phyloP scores from a whole-genome alignment of 352 stramenopile species.

The Globisporangium takayamanum region DNA sequence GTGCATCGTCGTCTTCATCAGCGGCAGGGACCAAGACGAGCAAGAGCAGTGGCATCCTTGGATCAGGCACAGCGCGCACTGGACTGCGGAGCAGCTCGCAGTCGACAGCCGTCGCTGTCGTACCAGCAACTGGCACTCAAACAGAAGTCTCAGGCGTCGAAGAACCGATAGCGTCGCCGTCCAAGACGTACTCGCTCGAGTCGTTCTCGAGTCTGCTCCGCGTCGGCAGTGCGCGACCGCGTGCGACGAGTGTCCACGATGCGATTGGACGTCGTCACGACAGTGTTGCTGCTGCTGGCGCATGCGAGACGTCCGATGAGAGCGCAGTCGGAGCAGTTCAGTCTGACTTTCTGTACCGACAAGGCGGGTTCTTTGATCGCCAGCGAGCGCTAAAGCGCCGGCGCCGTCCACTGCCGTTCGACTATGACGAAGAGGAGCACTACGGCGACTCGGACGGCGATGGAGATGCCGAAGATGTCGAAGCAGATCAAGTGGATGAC shows the following conservation, averaged over 20 bases:
- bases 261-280: too few relatives aligned
- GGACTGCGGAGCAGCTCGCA: conserved; percentile 6
- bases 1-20: conserved; percentile 1
- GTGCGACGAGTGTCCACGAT: conserved; percentile 4
- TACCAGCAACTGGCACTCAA: too few relatives aligned
- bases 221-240: conserved; percentile 16
- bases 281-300: conserved; percentile 6
- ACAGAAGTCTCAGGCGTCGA: neutral
- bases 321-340: conserved; percentile 20
- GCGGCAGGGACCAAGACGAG: neutral
- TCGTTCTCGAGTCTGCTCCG: conserved; percentile 53
- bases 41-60: conserved; percentile 3
- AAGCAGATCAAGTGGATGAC: conserved; percentile 5
- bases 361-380: conserved; percentile 78
- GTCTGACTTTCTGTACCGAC: conserved; percentile 70
- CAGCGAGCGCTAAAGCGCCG: conserved; percentile 56
- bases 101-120: conserved; percentile 6
- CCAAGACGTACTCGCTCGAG: conserved; percentile 48
- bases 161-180: conserved; percentile 3
- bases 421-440: conserved; percentile 29
- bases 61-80: neutral
- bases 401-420: conserved; percentile 47
- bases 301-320: conserved; percentile 5
- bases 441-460: conserved; percentile 10
- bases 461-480: neutral